Percentiles rank a stretch among this genome's conserved stretches.
These are phyloP conservation scores for Arctium minus DNA, from an alignment of 129 eudicot species.

Conservation along the genomic window DNA sequence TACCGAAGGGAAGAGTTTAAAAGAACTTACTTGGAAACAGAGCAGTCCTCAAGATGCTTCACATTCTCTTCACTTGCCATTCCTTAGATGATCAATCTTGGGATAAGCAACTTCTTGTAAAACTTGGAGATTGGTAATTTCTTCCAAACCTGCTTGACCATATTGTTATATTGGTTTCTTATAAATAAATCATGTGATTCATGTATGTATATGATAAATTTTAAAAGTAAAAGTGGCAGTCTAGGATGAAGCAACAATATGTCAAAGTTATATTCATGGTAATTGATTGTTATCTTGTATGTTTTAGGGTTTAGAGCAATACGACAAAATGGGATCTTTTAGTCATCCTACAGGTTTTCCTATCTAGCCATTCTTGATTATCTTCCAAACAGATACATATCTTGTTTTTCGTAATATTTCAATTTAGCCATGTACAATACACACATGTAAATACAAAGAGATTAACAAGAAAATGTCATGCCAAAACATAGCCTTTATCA, in stretches of 20 bases:
- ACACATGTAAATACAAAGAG: no score
- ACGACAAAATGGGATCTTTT: background rate
- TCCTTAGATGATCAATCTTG: slow-evolving; percentile 7
- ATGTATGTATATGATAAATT: background rate
- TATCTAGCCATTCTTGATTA: background rate
- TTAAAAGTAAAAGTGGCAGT: background rate
- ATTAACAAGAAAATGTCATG: no score
- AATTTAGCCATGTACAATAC: no score
- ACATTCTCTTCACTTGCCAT: slow-evolving; percentile 60
- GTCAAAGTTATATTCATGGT: background rate
- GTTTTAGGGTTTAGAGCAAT: background rate
- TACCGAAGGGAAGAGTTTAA: background rate
- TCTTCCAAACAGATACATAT: no score
- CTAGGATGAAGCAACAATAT: background rate
- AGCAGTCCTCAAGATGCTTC: slow-evolving; percentile 89
- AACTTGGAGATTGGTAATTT: background rate
- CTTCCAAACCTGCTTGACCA: slow-evolving; percentile 21
- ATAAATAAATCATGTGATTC: background rate
- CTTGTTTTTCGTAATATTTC: no score
- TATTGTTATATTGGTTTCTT: background rate
- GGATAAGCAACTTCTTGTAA: background rate
- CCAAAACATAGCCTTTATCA: no score
- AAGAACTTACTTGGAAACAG: slow-evolving; percentile 74
- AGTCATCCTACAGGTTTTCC: background rate
- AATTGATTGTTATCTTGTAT: background rate